These are phyloP conservation scores for Houttuynia cordata DNA, from an alignment of 164 flowering plant species.

Conservation along the genomic window DNA sequence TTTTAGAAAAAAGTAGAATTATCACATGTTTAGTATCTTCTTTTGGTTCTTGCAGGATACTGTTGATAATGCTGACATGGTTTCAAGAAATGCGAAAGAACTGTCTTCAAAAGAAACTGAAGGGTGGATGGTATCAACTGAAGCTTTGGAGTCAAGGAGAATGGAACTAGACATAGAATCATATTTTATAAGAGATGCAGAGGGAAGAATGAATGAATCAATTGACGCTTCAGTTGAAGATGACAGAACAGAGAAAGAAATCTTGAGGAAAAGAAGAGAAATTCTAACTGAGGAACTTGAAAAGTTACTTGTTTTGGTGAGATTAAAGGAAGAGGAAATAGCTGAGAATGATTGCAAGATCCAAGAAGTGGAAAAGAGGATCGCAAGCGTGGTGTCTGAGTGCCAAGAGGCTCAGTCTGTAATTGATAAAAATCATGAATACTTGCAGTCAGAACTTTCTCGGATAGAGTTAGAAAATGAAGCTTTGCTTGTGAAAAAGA, in stretches of 20 bases:
- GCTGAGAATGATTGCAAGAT: slow-evolving; percentile 43
- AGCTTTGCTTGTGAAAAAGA: slow-evolving; percentile 35
- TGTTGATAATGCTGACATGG: slow-evolving; percentile 25
- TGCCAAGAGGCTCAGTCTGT: slow-evolving; percentile 35
- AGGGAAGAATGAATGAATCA: slow-evolving; percentile 24
- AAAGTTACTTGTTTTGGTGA: slow-evolving; percentile 43
- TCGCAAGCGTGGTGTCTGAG: slow-evolving; percentile 32
- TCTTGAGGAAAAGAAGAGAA: slow-evolving; percentile 31
- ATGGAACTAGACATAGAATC: slow-evolving; percentile 58
- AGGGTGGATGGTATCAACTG: slow-evolving; percentile 45
- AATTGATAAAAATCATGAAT: slow-evolving; percentile 26
- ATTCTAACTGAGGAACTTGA: slow-evolving; percentile 42
- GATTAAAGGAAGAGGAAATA: slow-evolving; percentile 61
- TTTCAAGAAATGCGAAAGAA: slow-evolving; percentile 30
- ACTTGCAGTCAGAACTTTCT: slow-evolving; percentile 31
- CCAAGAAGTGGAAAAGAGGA: slow-evolving; percentile 44
- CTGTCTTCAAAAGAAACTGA: slow-evolving; percentile 37
- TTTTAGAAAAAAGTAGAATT: no score
- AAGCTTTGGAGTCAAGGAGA: slow-evolving; percentile 41
- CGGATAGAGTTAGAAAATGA: slow-evolving; percentile 28
- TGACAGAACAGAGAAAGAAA: slow-evolving; percentile 41
- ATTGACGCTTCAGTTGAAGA: slow-evolving; percentile 31
- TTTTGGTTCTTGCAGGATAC: slow-evolving; percentile 33
- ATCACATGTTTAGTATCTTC: not conserved
- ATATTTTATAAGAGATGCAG: slow-evolving; percentile 37